Evolutionary conservation across 2,329 filamentous ascomycete genomes (phyloP).

Genomic region (Botrytis fabae): DNA sequence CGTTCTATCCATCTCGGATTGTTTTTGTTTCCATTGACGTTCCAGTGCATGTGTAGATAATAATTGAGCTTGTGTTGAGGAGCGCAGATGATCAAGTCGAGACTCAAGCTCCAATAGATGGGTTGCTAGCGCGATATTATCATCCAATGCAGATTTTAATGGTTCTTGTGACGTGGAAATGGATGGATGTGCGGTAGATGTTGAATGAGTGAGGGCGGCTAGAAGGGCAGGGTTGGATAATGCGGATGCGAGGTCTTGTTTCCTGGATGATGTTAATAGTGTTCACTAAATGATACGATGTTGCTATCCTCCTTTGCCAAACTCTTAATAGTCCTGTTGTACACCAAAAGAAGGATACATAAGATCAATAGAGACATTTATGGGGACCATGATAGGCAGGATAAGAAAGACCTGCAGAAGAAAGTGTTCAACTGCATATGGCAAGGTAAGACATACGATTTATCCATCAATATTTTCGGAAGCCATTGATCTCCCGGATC

Average conservation of each 20-base stretch:
- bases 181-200: conserved; percentile 69
- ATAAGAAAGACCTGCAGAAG: neutral
- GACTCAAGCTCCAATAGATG: conserved; percentile 62
- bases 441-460: conserved; percentile 63
- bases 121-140: conserved; percentile 70
- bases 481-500: conserved; percentile 76
- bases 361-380: neutral
- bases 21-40: conserved; percentile 87
- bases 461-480: conserved; percentile 73
- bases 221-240: conserved; percentile 66
- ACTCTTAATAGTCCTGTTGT: neutral
- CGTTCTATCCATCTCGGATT: conserved; percentile 83
- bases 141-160: conserved; percentile 63
- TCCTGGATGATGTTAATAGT: conserved; percentile 50
- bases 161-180: conserved; percentile 63
- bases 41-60: conserved; percentile 83
- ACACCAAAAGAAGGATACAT: neutral
- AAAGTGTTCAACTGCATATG: neutral
- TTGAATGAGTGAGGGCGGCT: conserved; percentile 69
- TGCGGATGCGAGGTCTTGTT: conserved; percentile 73
- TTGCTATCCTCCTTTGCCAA: neutral
- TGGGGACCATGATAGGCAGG: conserved; percentile 2
- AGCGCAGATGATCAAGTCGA: conserved; percentile 60
- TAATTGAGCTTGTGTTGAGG: conserved; percentile 75
- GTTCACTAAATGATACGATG: conserved; percentile 16